These are phyloP conservation scores for Erodium texanum DNA, from an alignment of 441 rosid species.

Conservation along the genomic window DNA sequence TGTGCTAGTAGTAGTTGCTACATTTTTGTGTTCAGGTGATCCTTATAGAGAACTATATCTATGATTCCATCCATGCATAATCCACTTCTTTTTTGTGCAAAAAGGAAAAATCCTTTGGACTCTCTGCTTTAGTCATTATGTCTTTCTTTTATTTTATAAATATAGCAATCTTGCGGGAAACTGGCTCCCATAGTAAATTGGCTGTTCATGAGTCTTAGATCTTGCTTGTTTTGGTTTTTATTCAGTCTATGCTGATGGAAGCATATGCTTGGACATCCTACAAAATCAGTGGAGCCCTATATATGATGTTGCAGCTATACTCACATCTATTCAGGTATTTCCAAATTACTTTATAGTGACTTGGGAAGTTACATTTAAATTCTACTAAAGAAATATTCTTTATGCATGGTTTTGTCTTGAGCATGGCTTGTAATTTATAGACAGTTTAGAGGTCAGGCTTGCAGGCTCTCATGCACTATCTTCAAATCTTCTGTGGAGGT, in stretches of 20 bases:
- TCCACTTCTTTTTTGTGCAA: no score
- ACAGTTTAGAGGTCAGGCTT: not conserved
- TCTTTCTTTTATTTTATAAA: not conserved
- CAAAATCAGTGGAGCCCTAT: constrained; percentile 73
- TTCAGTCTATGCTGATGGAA: constrained; percentile 61
- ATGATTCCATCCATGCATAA: not conserved
- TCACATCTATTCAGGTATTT: constrained; percentile 61
- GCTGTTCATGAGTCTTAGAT: not conserved
- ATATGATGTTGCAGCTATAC: constrained; percentile 50
- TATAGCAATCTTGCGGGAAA: not conserved
- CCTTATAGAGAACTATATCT: not conserved
- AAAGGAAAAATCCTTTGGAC: not conserved
- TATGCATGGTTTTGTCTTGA: not conserved
- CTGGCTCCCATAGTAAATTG: not conserved
- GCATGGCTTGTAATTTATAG: not conserved
- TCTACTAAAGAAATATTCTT: constrained; percentile 3
- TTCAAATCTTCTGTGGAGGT: not conserved
- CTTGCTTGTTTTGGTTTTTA: not conserved
- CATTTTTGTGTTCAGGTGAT: not conserved
- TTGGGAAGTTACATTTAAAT: not conserved
- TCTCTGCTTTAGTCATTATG: not conserved
- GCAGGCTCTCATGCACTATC: not conserved
- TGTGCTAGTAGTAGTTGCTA: not conserved
- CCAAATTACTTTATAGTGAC: not conserved
- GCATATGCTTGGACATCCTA: constrained; percentile 57